Evolutionary conservation across 768 basidiomycete genomes (phyloP), one percentile per base, ranked within the genome.

Genomic region (Suillus fuscotomentosus): DNA sequence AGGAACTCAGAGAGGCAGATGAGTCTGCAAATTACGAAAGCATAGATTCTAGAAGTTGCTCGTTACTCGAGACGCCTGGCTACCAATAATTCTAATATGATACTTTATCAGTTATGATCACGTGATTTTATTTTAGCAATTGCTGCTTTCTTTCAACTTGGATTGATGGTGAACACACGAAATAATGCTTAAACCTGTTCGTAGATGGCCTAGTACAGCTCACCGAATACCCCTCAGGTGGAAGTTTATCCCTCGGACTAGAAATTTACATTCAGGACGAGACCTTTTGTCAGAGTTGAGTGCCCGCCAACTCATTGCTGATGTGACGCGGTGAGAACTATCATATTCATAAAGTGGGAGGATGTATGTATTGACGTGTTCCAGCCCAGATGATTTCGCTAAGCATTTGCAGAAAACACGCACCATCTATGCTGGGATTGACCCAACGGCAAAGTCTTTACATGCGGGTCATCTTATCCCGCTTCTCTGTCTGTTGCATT

Each of bases 381-480:
- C 42, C 65, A 85, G 85, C 57, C 82, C 77, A 54, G 78, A 82
- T 62, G 76, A 76, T 73, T 86, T 64, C 67, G 69, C 48, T 62
- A 75, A 63, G 73, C 80, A 54, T 74, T 86, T 66, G 66, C 62
- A 68, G 22, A 68, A 61, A 47, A 60, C 71, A 43, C 86, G 84
- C 68, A 85, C 85, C 0, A 83, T 94, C 20, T 99, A 99, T 73
- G 83, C 88, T 5, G 97, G 97, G 42, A 84, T 99, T 48, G 97
- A 99, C 73, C 97, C 97, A 15, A 95, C 97, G 2, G 95, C 95
- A 5, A 80, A 78, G 31, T 91, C 94, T 1, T 81, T 99, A 20
- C 97, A 99, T 75, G 91, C 95, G 61, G 97, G 97, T 4, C 96
- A 99, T 74, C 84, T 99, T 2, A 80, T 98, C 24, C 95, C 97